Percentiles rank a stretch among this genome's conserved stretches.
phyloP scores from a whole-genome alignment of 225 moss, liverwort and hornwort genomes.

The Pseudisothecium myosuroides region DNA sequence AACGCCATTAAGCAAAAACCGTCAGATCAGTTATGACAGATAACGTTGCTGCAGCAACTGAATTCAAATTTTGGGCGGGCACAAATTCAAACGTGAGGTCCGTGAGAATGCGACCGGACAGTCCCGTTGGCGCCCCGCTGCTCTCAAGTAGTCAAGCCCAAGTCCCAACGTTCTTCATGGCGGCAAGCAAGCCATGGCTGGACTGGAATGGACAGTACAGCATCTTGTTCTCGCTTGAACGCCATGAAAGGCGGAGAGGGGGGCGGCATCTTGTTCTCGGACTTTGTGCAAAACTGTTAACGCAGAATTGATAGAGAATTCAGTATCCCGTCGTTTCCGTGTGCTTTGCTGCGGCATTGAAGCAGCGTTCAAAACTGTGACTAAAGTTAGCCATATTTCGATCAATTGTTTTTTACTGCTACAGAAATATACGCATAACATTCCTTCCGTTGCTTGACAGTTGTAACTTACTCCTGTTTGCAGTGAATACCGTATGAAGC shows the following conservation, averaged over 20 bases:
- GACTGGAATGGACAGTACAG: background rate
- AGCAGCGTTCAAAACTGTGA: too few relatives aligned
- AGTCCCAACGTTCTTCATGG: constrained; percentile 2
- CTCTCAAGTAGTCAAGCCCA: background rate
- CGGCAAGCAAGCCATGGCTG: background rate
- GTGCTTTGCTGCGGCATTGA: background rate
- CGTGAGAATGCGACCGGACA: background rate
- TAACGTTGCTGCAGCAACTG: background rate
- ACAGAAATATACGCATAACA: background rate
- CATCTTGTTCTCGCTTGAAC: background rate
- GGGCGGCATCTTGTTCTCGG: background rate
- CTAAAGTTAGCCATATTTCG: too few relatives aligned
- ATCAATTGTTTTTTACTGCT: too few relatives aligned
- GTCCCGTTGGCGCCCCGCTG: background rate
- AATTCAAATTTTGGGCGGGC: constrained; percentile 24
- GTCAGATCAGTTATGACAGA: background rate
- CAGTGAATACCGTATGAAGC: background rate
- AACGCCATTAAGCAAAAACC: background rate
- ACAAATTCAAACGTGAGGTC: background rate
- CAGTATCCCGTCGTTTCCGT: background rate
- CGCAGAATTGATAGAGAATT: background rate
- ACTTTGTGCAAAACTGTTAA: background rate
- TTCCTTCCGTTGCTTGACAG: background rate
- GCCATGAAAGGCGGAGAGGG: too few relatives aligned
- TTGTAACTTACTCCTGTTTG: too few relatives aligned